Evolutionary conservation across 2,329 filamentous ascomycete genomes (phyloP).

Genomic region (Clonostachys byssicola): DNA sequence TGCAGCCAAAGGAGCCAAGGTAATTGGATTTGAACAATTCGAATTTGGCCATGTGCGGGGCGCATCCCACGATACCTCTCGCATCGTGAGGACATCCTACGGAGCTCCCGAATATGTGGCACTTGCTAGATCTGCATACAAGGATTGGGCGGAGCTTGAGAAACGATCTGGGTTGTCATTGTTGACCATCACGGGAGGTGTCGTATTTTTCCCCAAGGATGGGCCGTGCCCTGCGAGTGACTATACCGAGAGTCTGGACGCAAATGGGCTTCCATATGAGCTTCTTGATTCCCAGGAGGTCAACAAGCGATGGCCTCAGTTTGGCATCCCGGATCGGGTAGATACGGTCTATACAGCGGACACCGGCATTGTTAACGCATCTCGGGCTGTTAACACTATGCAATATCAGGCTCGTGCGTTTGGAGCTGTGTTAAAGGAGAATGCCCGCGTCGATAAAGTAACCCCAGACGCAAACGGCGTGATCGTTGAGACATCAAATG

Average conservation of each 20-base stretch:
- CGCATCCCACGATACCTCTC: constrained; percentile 14
- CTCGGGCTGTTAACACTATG: constrained; percentile 5
- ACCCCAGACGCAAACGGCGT: constrained; percentile 1
- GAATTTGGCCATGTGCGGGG: constrained; percentile 14
- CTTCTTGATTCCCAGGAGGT: constrained; percentile 8
- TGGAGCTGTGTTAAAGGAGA: constrained; percentile 5
- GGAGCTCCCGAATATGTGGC: constrained; percentile 13
- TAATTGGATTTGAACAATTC: constrained; percentile 15
- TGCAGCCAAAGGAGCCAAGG: constrained; percentile 11
- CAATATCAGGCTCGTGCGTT: constrained; percentile 3
- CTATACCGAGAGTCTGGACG: too few relatives aligned
- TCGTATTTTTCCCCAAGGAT: constrained; percentile 12
- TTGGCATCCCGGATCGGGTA: constrained; percentile 5
- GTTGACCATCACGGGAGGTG: constrained; percentile 12
- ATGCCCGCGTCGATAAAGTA: constrained; percentile 1
- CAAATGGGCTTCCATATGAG: constrained; percentile 8
- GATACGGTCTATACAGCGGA: constrained; percentile 13
- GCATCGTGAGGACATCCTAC: constrained; percentile 14
- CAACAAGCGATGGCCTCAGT: constrained; percentile 11
- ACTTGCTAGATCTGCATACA: constrained; percentile 12
- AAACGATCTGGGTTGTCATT: constrained; percentile 8
- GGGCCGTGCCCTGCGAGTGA: not conserved
- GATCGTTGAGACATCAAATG: constrained; percentile 2
- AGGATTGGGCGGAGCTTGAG: constrained; percentile 13
- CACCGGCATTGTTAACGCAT: constrained; percentile 11